phyloP scores from a whole-genome alignment of 352 stramenopile genomes.

The Globisporangium mamillatum region DNA sequence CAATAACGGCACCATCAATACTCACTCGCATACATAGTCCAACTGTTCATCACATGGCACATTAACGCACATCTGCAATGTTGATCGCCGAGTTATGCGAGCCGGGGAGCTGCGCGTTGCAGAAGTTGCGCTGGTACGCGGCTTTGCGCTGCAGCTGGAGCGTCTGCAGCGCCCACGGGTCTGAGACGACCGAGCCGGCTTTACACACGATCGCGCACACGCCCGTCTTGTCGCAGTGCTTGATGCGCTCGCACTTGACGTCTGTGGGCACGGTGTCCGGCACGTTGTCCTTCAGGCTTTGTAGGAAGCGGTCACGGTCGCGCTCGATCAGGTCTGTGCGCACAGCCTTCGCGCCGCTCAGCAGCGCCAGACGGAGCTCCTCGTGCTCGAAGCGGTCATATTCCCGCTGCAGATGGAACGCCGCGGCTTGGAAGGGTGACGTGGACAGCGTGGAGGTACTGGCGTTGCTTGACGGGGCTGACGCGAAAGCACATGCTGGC shows the following conservation, averaged over 20 bases:
- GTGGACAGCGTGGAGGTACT: neutral
- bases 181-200: slow-evolving; percentile 40
- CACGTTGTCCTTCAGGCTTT: slow-evolving; percentile 32
- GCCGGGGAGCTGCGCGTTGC: slow-evolving; percentile 48
- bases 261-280: slow-evolving; percentile 64
- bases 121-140: slow-evolving; percentile 50
- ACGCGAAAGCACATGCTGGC: neutral
- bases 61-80: slow-evolving; percentile 35
- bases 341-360: slow-evolving; percentile 5
- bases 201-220: slow-evolving; percentile 58
- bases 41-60: neutral
- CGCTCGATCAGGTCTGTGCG: slow-evolving; percentile 11
- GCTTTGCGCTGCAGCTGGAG: slow-evolving; percentile 43
- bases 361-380: slow-evolving; percentile 14
- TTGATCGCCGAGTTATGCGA: slow-evolving; percentile 70
- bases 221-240: slow-evolving; percentile 44
- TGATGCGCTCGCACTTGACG: slow-evolving; percentile 48
- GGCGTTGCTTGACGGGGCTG: neutral
- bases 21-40: neutral
- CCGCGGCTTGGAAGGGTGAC: slow-evolving; percentile 16
- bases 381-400: slow-evolving; percentile 20
- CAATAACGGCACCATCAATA: neutral
- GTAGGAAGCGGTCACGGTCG: slow-evolving; percentile 32
- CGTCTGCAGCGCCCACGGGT: slow-evolving; percentile 31
- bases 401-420: slow-evolving; percentile 17